phyloP scores from a whole-genome alignment of 139 green algal genomes.

The Chlorella sp. region DNA sequence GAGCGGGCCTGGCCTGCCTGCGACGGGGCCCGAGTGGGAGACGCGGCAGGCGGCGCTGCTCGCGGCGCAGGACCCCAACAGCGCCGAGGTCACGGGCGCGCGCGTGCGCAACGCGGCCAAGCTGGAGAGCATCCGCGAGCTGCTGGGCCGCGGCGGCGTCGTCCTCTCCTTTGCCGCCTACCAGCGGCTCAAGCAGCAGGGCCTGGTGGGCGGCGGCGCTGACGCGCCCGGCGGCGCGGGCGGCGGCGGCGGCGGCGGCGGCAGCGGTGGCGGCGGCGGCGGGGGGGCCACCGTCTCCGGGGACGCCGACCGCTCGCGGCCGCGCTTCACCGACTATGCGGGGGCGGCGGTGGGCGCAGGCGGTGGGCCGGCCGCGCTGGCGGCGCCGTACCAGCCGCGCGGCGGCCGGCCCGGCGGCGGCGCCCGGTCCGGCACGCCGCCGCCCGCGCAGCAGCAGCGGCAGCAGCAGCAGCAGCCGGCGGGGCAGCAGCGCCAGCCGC shows the following conservation, averaged over 20 bases:
- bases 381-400: neutral
- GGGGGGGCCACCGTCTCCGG: no score
- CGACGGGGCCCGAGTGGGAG: neutral
- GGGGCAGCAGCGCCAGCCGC: neutral
- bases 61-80: neutral
- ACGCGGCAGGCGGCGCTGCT: neutral
- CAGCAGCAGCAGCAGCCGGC: neutral
- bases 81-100: neutral
- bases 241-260: neutral
- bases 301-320: no score
- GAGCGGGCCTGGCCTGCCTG: neutral
- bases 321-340: neutral
- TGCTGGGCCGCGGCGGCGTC: slow-evolving; percentile 11
- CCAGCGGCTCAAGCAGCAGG: slow-evolving; percentile 1
- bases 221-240: neutral
- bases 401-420: neutral
- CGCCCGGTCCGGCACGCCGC: neutral
- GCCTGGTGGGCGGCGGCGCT: neutral
- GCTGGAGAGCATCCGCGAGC: neutral
- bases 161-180: slow-evolving; percentile 22
- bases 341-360: neutral
- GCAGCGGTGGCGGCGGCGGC: neutral
- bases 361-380: neutral
- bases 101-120: neutral
- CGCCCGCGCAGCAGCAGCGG: neutral